Evolutionary conservation across 2,329 filamentous ascomycete species (phyloP), one percentile per base, ranked within the genome.

Genomic region (Myriosclerotinia duriaeana): DNA sequence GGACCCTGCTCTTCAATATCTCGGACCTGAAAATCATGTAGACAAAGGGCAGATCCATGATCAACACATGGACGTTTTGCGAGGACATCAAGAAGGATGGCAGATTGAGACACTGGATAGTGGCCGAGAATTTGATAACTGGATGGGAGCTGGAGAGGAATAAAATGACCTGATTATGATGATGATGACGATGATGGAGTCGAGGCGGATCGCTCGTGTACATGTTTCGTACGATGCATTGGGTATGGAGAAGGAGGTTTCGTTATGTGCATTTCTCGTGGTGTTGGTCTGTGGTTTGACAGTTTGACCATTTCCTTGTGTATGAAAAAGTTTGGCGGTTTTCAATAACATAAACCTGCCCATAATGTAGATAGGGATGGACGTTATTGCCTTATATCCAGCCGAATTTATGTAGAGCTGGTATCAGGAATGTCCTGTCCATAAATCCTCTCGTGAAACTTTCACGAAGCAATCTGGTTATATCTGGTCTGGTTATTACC

Each of bases 71-170:
- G 70, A 74, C 54, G 69, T 76, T 22, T 65, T 76, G 38, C 71
- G 66, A 40, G 74, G 73, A 36, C 66, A 71, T 38, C 73, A 76
- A 63, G 75, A 75, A 12, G 72, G 73, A 44, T 77, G 75, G 75
- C 74, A 76, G 22, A 69, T 75, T 50, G 74, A 73, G 48, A 68
- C 72, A 14, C 66, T 77, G 48, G 72, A 75, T 60, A 69, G 67
- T 22, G 73, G 72, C 36, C 71, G 68, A 17, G 74, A 77, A 53
- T 77, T 77, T 61, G 74, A 76, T 22, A 75, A 75, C 50, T 77
- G 75, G 75, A 73, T 76, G 70, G 70, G 72, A 34, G 67, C 65
- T 15, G 71, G 71, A 20, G 66, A 64, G 61, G 56, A 53, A 61
- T 65, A 46, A 59, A 34, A 15, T 15, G 15, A n/a, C 30, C 34